A percentile compares a stretch with the other conserved stretches of the same genome.
These are phyloP conservation scores for Rhodosporidiobolus odoratus DNA, from an alignment of 768 basidiomycete species.

Conservation along the genomic window DNA sequence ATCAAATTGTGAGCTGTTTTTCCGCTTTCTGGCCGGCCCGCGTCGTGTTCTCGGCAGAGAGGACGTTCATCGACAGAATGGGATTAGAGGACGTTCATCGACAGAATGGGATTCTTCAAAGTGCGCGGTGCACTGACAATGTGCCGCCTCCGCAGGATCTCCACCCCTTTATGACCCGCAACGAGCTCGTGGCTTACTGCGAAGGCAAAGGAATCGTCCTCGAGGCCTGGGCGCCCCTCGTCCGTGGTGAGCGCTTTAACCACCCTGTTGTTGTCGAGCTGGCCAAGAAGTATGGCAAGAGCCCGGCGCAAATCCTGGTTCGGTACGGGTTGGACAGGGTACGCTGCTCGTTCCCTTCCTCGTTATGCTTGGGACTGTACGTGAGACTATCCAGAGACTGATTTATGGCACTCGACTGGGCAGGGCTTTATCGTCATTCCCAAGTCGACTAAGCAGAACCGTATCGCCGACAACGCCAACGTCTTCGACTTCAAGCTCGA, in stretches of 20 bases:
- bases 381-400: background rate
- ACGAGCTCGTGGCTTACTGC: slow-evolving; percentile 57
- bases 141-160: slow-evolving; percentile 51
- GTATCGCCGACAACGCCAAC: slow-evolving; percentile 50
- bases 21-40: background rate
- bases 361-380: accelerated
- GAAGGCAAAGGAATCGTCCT: slow-evolving; percentile 21
- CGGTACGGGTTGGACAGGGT: slow-evolving; percentile 82
- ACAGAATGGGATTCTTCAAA: no score
- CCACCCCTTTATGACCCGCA: slow-evolving; percentile 68
- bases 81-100: no score
- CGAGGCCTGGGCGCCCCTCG: slow-evolving; percentile 70
- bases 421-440: slow-evolving; percentile 50
- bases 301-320: slow-evolving; percentile 61
- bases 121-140: no score
- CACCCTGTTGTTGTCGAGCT: slow-evolving; percentile 55
- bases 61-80: no score
- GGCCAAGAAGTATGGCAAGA: slow-evolving; percentile 55
- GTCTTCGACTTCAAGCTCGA: slow-evolving; percentile 52
- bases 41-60: background rate
- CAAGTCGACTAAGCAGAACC: slow-evolving; percentile 49
- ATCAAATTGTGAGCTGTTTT: slow-evolving; percentile 53
- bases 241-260: slow-evolving; percentile 60
- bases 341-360: background rate
- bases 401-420: background rate